Base-by-base conservation (phyloP, 352 stramenopile genomes). In the Globisporangium barbulae region DNA sequence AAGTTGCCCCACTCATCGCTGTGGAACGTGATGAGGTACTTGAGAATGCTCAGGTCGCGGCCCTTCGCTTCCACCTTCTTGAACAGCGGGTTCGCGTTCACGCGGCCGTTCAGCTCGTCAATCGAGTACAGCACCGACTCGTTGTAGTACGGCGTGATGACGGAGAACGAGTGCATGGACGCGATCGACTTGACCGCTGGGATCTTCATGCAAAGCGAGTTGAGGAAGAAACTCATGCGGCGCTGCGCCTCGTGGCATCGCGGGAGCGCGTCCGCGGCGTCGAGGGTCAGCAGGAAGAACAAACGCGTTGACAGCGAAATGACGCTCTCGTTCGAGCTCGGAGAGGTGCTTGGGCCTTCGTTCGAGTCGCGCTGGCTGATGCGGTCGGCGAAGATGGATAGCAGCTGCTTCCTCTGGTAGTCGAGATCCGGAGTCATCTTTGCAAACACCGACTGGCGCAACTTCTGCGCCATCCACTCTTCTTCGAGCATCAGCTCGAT, bases 191-290 rank as follows among this genome's bases (percentile, higher is more conserved):
- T 70, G 53, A 93, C 84, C 1, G 73, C 77, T n/a, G 88, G 86
- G 70, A 96, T 96, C 41, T 90, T 78, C 88, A 96, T 96, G 68
- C 83, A 88, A 53, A 96, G 54, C 37, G 88, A 96, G 65, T 96
- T 96, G 48, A 91, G 53, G 67, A 96, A 96, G 61, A 96, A 96
- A 68, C 86, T 92, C 84, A 96, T 91, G n/a, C 88, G 85, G 17
- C 86, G 84, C 67, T 89, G 85, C 7, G 84, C 88, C 74, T 96
- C 88, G 35, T 91, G 79, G 61, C 84, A 94, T 22, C 88, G 88
- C 22, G 88, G 88, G 31, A 94, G 64, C 5, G 88, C 82, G 69
- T 96, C 88, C 0, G 85, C 81, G 30, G 83, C 85, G 70, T 96
- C 88, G 5, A 96, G 66, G 2, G 88, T 96, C 35, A 96, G 71